Conservation (phyloP, 2,329 filamentous ascomycete species). For the Colletotrichum endophyticum region DNA sequence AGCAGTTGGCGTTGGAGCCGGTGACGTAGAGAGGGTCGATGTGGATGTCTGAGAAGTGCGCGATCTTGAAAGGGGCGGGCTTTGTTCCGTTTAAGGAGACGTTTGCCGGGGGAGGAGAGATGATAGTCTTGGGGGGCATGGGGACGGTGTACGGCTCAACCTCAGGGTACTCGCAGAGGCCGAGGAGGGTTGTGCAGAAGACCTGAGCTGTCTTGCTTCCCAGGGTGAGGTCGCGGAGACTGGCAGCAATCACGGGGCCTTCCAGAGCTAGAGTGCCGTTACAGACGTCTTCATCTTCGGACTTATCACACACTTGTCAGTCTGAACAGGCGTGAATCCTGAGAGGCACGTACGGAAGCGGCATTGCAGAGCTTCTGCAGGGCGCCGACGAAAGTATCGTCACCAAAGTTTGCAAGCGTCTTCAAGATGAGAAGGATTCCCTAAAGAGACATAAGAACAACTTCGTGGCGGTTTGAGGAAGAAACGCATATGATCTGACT, state of each 20-base stretch:
- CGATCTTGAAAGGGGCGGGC: conserved; percentile 51
- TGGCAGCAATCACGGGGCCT: background rate
- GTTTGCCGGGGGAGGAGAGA: background rate
- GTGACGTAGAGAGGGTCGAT: conserved; percentile 59
- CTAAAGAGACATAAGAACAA: background rate
- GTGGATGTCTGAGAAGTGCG: conserved; percentile 66
- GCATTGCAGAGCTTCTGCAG: background rate
- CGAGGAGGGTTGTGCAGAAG: background rate
- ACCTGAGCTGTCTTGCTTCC: background rate
- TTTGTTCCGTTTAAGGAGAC: background rate
- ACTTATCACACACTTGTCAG: fast-evolving
- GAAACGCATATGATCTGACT: fast-evolving
- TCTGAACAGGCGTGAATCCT: background rate
- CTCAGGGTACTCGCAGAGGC: background rate
- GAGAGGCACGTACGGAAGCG: background rate
- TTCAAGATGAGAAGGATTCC: background rate
- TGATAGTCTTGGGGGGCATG: background rate
- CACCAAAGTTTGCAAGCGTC: background rate
- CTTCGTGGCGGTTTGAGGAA: fast-evolving
- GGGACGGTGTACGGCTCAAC: background rate
- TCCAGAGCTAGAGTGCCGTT: background rate
- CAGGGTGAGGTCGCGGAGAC: background rate
- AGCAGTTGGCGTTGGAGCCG: conserved; percentile 59
- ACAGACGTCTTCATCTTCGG: background rate
- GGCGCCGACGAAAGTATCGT: background rate